These are phyloP conservation scores for Physcomitrellopsis africana DNA, from an alignment of 225 moss, liverwort and hornwort species.

Conservation along the genomic window DNA sequence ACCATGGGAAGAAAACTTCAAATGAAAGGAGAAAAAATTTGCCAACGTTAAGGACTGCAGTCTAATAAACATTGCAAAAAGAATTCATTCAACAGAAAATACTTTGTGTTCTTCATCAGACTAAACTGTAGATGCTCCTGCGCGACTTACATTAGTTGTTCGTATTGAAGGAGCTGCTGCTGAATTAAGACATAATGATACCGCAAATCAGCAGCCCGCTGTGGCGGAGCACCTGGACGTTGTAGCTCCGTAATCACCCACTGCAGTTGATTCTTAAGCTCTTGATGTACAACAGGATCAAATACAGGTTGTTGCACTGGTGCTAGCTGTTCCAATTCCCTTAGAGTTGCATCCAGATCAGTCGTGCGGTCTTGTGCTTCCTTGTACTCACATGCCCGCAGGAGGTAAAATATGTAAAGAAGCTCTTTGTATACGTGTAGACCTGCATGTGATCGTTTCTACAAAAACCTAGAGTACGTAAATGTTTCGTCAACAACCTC, in stretches of 20 bases:
- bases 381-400: constrained; percentile 90
- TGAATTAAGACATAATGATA: constrained; percentile 61
- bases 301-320: constrained; percentile 40
- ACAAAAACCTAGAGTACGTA: constrained; percentile 37
- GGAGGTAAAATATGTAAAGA: constrained; percentile 72
- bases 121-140: constrained; percentile 3
- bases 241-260: constrained; percentile 61
- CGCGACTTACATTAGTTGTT: constrained; percentile 46
- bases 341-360: constrained; percentile 66
- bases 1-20: constrained; percentile 8
- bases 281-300: constrained; percentile 51
- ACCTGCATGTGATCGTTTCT: constrained; percentile 83
- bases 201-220: constrained; percentile 61
- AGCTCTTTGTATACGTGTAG: constrained; percentile 92
- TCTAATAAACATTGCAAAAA: constrained; percentile 7
- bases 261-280: constrained; percentile 64
- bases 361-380: constrained; percentile 68
- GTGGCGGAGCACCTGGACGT: constrained; percentile 43
- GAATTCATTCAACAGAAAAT: constrained; percentile 10
- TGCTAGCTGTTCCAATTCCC: constrained; percentile 49
- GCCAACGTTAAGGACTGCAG: constrained; percentile 28
- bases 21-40: constrained; percentile 10
- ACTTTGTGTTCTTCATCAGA: background rate
- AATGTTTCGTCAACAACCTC: constrained; percentile 23
- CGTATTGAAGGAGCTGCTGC: constrained; percentile 56